A percentile compares a stretch with the other conserved stretches of the same genome.
phyloP scores from a whole-genome alignment of 805 yeast species.

The Lipomyces yamadae region DNA sequence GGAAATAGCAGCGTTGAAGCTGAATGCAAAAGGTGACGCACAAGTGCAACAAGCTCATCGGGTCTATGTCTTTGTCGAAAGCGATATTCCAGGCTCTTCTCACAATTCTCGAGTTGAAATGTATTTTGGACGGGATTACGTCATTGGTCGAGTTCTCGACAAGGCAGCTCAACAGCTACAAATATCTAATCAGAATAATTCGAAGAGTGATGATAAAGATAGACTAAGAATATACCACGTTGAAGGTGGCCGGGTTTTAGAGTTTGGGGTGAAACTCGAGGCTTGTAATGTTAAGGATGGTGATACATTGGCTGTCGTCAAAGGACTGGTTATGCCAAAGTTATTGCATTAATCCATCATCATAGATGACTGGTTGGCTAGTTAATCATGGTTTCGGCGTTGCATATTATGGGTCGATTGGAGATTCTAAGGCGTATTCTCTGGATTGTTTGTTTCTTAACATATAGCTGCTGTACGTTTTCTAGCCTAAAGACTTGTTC shows the following conservation, averaged over 20 bases:
- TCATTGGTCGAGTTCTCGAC: slow-evolving; percentile 64
- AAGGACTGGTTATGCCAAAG: slow-evolving; percentile 49
- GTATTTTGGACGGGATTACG: slow-evolving; percentile 61
- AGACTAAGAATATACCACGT: slow-evolving; percentile 55
- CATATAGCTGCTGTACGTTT: not conserved
- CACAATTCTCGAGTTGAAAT: slow-evolving; percentile 42
- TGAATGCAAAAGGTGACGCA: slow-evolving; percentile 58
- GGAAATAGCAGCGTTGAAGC: slow-evolving; percentile 51
- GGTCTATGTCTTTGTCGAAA: slow-evolving; percentile 53
- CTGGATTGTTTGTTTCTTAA: slow-evolving; percentile 2
- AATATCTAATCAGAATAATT: slow-evolving; percentile 54
- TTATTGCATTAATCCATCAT: slow-evolving; percentile 20
- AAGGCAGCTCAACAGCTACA: slow-evolving; percentile 54
- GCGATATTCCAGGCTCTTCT: not conserved
- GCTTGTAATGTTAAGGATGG: slow-evolving; percentile 52
- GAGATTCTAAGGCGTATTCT: not conserved
- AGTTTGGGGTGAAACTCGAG: slow-evolving; percentile 50
- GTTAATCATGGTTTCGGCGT: not conserved
- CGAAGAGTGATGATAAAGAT: slow-evolving; percentile 51
- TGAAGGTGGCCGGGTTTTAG: slow-evolving; percentile 45
- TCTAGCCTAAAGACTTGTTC: not conserved
- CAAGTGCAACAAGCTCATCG: slow-evolving; percentile 53
- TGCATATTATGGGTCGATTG: not conserved
- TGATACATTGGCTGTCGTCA: slow-evolving; percentile 58
- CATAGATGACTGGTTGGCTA: not conserved